These are phyloP conservation scores for Ophiostoma montium DNA, from an alignment of 2,329 filamentous ascomycete species.

Conservation along the genomic window DNA sequence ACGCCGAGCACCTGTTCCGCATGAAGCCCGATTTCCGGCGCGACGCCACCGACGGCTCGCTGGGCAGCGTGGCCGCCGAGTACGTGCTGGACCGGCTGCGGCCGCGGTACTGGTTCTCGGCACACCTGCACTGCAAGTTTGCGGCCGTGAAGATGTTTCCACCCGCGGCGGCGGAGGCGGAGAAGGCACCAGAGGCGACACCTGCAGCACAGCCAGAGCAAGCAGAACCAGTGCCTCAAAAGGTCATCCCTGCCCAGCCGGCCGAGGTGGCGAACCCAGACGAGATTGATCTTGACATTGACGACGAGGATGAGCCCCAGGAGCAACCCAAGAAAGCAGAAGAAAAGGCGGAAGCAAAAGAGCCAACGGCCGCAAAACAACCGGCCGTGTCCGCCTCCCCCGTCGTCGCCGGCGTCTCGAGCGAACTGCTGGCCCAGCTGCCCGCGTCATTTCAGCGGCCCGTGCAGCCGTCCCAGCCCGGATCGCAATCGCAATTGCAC, in stretches of 20 bases:
- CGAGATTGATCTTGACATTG: conserved; percentile 57
- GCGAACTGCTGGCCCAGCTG: conserved; percentile 56
- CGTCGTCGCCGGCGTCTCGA: conserved; percentile 30
- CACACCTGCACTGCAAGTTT: conserved; percentile 85
- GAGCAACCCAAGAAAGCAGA: conserved; percentile 2
- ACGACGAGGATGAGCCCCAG: conserved; percentile 32
- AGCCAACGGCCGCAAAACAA: background rate
- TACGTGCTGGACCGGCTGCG: conserved; percentile 69
- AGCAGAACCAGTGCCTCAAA: background rate
- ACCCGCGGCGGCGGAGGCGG: conserved; percentile 17
- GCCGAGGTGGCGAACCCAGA: conserved; percentile 37
- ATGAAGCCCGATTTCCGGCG: conserved; percentile 61
- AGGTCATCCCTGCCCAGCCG: no score
- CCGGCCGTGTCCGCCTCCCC: background rate
- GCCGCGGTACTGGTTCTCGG: conserved; percentile 82
- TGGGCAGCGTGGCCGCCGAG: conserved; percentile 70
- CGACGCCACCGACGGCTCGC: conserved; percentile 59
- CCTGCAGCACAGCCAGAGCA: background rate
- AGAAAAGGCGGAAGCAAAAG: background rate
- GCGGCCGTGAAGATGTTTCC: conserved; percentile 49
- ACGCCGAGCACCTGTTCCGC: conserved; percentile 52
- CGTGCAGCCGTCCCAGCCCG: conserved; percentile 16
- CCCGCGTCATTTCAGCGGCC: conserved; percentile 53
- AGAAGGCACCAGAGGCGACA: background rate
- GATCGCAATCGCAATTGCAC: conserved; percentile 13